Evolutionary conservation across 2,329 filamentous ascomycete species (phyloP).

Genomic region (Bipolaris cookei): DNA sequence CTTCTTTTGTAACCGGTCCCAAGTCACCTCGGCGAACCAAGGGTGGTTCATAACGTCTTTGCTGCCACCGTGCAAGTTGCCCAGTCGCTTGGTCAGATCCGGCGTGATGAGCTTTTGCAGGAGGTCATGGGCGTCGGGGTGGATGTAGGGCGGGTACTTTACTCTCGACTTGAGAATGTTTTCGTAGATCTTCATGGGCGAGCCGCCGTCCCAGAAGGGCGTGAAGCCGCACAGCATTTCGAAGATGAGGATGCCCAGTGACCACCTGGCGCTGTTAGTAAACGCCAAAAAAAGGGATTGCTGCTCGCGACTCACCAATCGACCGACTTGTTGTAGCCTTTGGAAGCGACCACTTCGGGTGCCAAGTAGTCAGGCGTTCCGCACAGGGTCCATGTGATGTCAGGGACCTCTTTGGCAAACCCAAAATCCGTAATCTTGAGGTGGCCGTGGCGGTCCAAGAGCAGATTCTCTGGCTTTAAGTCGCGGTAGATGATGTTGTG

Average conservation of each 20-base stretch:
- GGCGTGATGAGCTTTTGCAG: slow-evolving; percentile 91
- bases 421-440: slow-evolving; percentile 98
- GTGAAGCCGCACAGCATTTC: slow-evolving; percentile 99
- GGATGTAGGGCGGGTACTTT: slow-evolving; percentile 96
- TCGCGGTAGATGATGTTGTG: slow-evolving; percentile 98
- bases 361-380: slow-evolving; percentile 97
- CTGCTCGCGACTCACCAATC: slow-evolving; percentile 75
- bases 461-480: slow-evolving; percentile 91
- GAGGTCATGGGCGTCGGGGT: slow-evolving; percentile 90
- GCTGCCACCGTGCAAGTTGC: slow-evolving; percentile 89
- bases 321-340: slow-evolving; percentile 99
- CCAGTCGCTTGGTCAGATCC: slow-evolving; percentile 91
- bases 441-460: slow-evolving; percentile 90
- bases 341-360: slow-evolving; percentile 97
- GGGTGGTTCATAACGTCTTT: slow-evolving; percentile 93
- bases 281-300: neutral
- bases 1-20: slow-evolving; percentile 91
- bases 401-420: slow-evolving; percentile 96
- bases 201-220: slow-evolving; percentile 97
- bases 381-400: slow-evolving; percentile 99
- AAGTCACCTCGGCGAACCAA: slow-evolving; percentile 98
- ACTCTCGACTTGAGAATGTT: slow-evolving; percentile 96
- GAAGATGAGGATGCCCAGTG: slow-evolving; percentile 95
- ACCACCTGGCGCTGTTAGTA: slow-evolving; percentile 73
- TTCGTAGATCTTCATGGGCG: slow-evolving; percentile 99